Percentiles rank a stretch among this genome's conserved stretches.
Conservation (phyloP, 805 yeast genomes). For the Lipomyces oligophaga region DNA sequence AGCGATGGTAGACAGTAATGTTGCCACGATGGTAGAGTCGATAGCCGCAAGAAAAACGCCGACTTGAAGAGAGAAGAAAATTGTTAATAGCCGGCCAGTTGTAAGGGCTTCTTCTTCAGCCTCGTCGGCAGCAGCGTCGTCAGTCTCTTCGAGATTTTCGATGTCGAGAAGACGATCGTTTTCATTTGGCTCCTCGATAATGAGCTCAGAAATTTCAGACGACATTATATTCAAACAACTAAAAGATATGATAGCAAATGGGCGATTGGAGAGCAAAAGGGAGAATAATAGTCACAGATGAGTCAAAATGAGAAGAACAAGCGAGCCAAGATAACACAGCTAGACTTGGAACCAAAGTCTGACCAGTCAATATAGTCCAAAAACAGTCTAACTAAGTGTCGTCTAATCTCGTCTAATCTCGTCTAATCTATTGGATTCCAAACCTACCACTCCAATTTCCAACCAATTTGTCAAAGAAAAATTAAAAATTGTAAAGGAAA, state of each 20-base stretch:
- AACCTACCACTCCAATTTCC: too few relatives aligned
- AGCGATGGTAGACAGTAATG: slow-evolving; percentile 53
- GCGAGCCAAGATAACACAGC: too few relatives aligned
- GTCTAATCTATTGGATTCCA: too few relatives aligned
- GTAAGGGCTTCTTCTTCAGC: slow-evolving; percentile 15
- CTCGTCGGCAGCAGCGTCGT: slow-evolving; percentile 18
- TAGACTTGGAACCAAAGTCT: too few relatives aligned
- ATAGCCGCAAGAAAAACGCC: slow-evolving; percentile 50
- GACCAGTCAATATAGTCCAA: too few relatives aligned
- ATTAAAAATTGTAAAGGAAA: too few relatives aligned
- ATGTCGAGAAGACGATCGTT: slow-evolving; percentile 4
- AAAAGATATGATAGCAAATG: not conserved
- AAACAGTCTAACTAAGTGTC: too few relatives aligned
- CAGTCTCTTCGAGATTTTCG: slow-evolving; percentile 3
- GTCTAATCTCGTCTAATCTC: too few relatives aligned
- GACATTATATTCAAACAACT: slow-evolving; percentile 1
- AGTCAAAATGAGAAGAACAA: too few relatives aligned
- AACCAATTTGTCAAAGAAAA: too few relatives aligned
- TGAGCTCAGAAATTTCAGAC: slow-evolving; percentile 8
- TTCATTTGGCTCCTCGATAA: slow-evolving; percentile 12
- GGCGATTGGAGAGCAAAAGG: not conserved
- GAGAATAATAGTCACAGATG: too few relatives aligned
- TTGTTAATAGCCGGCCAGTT: slow-evolving; percentile 12
- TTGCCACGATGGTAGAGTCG: slow-evolving; percentile 54
- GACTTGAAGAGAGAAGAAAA: slow-evolving; percentile 32